A percentile compares a stretch with the other conserved stretches of the same genome.
These are phyloP conservation scores for Irpex sp. DNA, from an alignment of 1,284 basidiomycete genomes.

Conservation along the genomic window DNA sequence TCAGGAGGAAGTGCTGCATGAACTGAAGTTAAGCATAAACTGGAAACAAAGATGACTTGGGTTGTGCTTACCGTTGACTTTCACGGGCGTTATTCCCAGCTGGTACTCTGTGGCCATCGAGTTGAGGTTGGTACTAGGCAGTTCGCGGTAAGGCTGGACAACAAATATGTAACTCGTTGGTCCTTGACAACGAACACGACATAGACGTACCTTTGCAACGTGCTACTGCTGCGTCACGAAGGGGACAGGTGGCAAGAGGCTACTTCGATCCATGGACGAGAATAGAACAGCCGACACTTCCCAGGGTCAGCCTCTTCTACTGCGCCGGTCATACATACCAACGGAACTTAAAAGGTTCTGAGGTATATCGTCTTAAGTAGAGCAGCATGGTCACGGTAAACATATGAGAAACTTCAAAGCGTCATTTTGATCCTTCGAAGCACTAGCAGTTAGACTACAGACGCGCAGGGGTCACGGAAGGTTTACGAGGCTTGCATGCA, in stretches of 20 bases:
- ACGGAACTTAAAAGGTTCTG: too few relatives aligned
- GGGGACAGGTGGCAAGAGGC: neutral
- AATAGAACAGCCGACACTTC: neutral
- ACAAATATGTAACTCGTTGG: neutral
- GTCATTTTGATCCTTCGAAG: too few relatives aligned
- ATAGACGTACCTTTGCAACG: neutral
- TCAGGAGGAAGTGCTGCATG: conserved; percentile 55
- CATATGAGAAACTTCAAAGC: too few relatives aligned
- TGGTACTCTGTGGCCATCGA: conserved; percentile 20
- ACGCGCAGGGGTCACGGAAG: too few relatives aligned
- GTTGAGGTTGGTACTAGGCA: neutral
- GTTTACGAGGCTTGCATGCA: too few relatives aligned
- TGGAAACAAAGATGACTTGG: neutral
- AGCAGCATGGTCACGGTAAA: too few relatives aligned
- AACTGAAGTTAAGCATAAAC: neutral
- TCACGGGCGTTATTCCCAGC: conserved; percentile 39
- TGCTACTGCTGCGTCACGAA: neutral
- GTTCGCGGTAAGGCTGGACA: neutral
- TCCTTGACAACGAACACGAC: neutral
- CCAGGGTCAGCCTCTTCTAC: neutral
- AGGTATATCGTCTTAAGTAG: too few relatives aligned
- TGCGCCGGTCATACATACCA: neutral
- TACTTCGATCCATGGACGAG: neutral
- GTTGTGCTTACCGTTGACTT: conserved; percentile 13
- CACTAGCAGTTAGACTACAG: too few relatives aligned